Base-by-base conservation (phyloP, 306 rosid species). In the Abrus precatorius region DNA sequence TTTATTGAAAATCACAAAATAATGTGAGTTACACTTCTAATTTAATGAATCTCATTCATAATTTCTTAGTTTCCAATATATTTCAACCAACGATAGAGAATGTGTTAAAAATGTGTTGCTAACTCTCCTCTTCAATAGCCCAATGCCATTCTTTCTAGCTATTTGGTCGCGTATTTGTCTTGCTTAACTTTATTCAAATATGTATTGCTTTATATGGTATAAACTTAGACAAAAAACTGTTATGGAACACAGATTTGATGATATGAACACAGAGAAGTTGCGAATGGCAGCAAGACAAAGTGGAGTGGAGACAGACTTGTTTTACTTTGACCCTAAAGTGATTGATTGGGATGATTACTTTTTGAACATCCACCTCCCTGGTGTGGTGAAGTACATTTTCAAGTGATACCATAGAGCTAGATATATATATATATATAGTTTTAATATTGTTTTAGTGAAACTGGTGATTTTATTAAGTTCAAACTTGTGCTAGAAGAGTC, bases 291-390 rank as follows among this genome's bases (percentile, higher is more conserved):
- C 87, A 32, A 83, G 83, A 82, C 69, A 88, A 63, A 79, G 86
- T 45, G 87, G 87, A 0, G 90, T 20, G 32, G 95, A 93, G 81
- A 81, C 68, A 6, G 93, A 90, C 9, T 53, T 86, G 74, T 95
- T 95, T 66, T 88, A 87, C 84, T 90, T 95, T 78, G 99, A 95
- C 63, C 93, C 99, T 2, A 84, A 86, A 38, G 9, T 36, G 6
- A 84, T 95, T 13, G 49, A 91, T 9, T 95, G 99, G 99, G 90
- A 90, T 0, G 93, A 95, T 34, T 95, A 95, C 87, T 86, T 95
- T 64, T 0, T 90, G 80, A 89, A 85, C 71, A 52, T 47, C 61
- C 99, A 95, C 80, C 61, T 93, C 48, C 84, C 93, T 41, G 96
- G 99, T 10, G 59, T 90, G 6, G 97, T 86, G 8, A 92, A 93